These are phyloP conservation scores for Croton laevigatus DNA, from an alignment of 441 rosid species.

Conservation along the genomic window DNA sequence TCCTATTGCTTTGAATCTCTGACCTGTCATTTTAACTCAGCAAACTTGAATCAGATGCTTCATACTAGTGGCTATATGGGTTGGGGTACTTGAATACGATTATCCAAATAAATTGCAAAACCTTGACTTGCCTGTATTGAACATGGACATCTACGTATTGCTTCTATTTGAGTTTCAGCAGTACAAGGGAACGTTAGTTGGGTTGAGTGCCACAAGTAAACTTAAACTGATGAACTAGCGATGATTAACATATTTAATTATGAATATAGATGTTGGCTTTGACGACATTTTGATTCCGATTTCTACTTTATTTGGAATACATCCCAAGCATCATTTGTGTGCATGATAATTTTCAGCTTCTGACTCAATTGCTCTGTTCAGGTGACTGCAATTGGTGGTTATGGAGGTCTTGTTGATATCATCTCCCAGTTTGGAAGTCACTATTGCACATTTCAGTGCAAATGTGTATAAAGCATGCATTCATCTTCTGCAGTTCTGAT, in stretches of 20 bases:
- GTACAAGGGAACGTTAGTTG: too few relatives aligned
- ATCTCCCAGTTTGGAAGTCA: slow-evolving; percentile 95
- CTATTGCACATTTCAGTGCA: slow-evolving; percentile 77
- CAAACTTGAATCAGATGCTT: too few relatives aligned
- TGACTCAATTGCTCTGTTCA: slow-evolving; percentile 18
- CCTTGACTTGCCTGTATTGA: background rate
- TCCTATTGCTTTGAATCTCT: too few relatives aligned
- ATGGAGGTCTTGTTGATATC: slow-evolving; percentile 86
- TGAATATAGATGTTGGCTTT: background rate
- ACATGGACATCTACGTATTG: too few relatives aligned
- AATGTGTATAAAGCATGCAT: slow-evolving; percentile 30
- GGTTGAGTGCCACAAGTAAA: background rate
- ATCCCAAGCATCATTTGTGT: background rate
- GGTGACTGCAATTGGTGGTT: slow-evolving; percentile 86
- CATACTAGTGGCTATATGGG: too few relatives aligned
- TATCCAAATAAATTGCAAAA: too few relatives aligned
- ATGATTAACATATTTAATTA: background rate
- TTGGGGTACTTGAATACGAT: too few relatives aligned
- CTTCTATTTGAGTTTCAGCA: too few relatives aligned
- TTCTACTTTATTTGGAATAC: background rate
- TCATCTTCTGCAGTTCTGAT: background rate
- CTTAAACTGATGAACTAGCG: background rate
- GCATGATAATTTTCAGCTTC: background rate
- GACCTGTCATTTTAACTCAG: too few relatives aligned
- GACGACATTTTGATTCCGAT: background rate